These are phyloP conservation scores for Porphyra umbilicalis DNA, from an alignment of 31 red algal species.

Conservation along the genomic window DNA sequence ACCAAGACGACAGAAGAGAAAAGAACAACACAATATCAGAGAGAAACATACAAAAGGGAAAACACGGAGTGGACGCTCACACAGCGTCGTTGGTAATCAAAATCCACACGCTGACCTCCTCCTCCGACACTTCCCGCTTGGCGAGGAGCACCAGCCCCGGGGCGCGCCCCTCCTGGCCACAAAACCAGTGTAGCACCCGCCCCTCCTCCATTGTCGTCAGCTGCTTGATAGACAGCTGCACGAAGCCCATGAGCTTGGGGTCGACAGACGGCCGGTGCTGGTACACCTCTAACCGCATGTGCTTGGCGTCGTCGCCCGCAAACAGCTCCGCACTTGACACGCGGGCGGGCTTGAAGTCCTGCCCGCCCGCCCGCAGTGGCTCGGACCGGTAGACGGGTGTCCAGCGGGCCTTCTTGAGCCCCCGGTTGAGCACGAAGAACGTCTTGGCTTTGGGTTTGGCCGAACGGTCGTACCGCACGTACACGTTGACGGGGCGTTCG, in stretches of 20 bases:
- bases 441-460: slow-evolving; percentile 60
- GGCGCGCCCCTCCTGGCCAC: slow-evolving; percentile 58
- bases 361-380: slow-evolving; percentile 20
- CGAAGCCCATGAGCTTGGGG: slow-evolving; percentile 69
- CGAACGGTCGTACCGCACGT: slow-evolving; percentile 67
- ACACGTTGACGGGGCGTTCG: slow-evolving; percentile 52
- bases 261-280: slow-evolving; percentile 67
- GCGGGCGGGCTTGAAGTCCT: slow-evolving; percentile 52
- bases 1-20: too few relatives aligned
- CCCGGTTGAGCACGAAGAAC: slow-evolving; percentile 52
- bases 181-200: slow-evolving; percentile 76
- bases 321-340: slow-evolving; percentile 56
- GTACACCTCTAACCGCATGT: slow-evolving; percentile 69
- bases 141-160: slow-evolving; percentile 63
- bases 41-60: not conserved
- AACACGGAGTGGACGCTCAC: not conserved
- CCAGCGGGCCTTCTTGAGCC: slow-evolving; percentile 72
- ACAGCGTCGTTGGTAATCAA: slow-evolving; percentile 63
- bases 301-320: slow-evolving; percentile 45
- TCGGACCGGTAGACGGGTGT: slow-evolving; percentile 66
- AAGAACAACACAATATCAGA: too few relatives aligned
- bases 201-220: slow-evolving; percentile 61
- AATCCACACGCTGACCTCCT: slow-evolving; percentile 68
- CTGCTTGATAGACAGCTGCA: slow-evolving; percentile 71
- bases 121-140: slow-evolving; percentile 64